Conservation (phyloP, 371 early-diverging fungal genomes). For the Entomophthora muscae region DNA sequence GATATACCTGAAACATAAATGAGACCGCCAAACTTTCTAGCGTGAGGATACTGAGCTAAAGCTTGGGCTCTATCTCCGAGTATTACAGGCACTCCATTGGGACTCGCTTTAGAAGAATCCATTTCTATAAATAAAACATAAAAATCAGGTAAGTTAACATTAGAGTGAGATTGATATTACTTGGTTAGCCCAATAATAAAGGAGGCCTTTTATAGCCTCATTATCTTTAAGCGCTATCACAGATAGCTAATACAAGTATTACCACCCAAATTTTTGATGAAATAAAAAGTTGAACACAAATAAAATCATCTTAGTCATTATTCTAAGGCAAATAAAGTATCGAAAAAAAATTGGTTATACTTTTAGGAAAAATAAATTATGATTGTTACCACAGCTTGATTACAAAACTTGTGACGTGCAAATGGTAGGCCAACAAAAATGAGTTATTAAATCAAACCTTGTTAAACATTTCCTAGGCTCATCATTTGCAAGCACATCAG, state of each 20-base stretch:
- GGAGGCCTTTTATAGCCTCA: not conserved
- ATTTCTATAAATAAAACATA: not conserved
- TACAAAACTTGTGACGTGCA: too few relatives aligned
- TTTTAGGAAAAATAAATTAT: too few relatives aligned
- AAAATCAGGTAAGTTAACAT: not conserved
- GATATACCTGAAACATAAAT: slow-evolving; percentile 44
- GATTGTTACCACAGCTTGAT: too few relatives aligned
- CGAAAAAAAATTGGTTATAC: too few relatives aligned
- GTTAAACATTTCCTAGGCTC: too few relatives aligned
- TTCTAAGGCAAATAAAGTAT: too few relatives aligned
- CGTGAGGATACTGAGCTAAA: slow-evolving; percentile 46
- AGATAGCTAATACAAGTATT: not conserved
- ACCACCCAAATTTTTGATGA: not conserved
- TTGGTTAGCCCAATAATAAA: not conserved
- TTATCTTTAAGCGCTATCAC: not conserved
- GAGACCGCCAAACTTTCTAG: slow-evolving; percentile 26
- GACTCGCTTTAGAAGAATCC: not conserved
- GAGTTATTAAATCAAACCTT: too few relatives aligned
- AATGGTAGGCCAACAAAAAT: too few relatives aligned
- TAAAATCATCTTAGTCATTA: too few relatives aligned
- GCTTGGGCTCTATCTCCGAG: slow-evolving; percentile 32
- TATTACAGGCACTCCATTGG: slow-evolving; percentile 27
- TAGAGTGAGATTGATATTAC: not conserved
- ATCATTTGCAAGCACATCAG: too few relatives aligned
- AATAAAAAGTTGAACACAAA: not conserved